Percentiles rank a stretch among this genome's conserved stretches.
phyloP scores from a whole-genome alignment of 83 land plant species.

The Picea abies region DNA sequence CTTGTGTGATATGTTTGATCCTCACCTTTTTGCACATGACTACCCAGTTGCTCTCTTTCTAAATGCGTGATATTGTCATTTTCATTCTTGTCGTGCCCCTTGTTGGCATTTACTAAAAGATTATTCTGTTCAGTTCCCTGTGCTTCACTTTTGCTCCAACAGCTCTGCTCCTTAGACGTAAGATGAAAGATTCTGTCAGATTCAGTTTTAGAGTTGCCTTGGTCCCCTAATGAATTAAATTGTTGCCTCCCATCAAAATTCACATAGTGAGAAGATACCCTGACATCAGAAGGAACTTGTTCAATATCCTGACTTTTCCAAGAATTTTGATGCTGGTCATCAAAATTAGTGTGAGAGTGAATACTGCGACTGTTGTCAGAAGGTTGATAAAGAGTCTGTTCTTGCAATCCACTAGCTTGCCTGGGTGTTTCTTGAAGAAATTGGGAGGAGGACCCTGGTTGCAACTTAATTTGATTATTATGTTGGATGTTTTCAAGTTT shows the following conservation, averaged over 20 bases:
- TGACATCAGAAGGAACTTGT: slow-evolving; percentile 9
- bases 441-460: slow-evolving; percentile 23
- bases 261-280: not conserved
- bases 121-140: slow-evolving; percentile 11
- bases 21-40: slow-evolving; percentile 7
- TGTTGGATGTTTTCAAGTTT: not conserved
- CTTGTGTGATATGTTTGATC: slow-evolving; percentile 9
- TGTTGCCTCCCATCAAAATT: slow-evolving; percentile 16
- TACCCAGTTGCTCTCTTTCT: slow-evolving; percentile 16
- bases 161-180: slow-evolving; percentile 17
- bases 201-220: not conserved
- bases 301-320: slow-evolving; percentile 17
- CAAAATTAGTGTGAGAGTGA: slow-evolving; percentile 4
- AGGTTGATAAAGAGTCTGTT: slow-evolving; percentile 22
- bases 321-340: slow-evolving; percentile 10
- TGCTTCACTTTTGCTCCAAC: slow-evolving; percentile 32
- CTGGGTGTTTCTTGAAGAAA: slow-evolving; percentile 23
- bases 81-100: slow-evolving; percentile 23
- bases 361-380: slow-evolving; percentile 18
- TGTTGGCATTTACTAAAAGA: slow-evolving; percentile 14
- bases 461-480: slow-evolving; percentile 12
- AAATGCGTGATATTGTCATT: slow-evolving; percentile 16
- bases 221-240: slow-evolving; percentile 3
- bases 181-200: not conserved
- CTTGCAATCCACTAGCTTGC: slow-evolving; percentile 29